These are phyloP conservation scores for Penstemon barbatus DNA, from an alignment of 257 asterid genomes.

Conservation along the genomic window DNA sequence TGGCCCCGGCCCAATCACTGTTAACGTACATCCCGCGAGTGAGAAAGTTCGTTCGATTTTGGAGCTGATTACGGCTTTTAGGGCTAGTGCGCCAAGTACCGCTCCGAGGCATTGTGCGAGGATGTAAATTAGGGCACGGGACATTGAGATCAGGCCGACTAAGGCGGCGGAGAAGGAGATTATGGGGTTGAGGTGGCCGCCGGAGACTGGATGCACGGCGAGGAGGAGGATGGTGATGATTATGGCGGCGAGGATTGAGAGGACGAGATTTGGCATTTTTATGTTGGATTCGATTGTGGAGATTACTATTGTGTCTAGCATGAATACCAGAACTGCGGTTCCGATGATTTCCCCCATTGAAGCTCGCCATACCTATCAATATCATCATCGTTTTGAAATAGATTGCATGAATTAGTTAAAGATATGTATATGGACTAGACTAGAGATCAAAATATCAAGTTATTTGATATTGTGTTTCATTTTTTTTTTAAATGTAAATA, in stretches of 20 bases:
- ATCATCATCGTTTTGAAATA: too few species aligned
- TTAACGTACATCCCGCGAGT: conserved; percentile 70
- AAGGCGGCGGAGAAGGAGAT: conserved; percentile 75
- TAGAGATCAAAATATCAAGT: not conserved
- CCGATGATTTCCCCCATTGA: conserved; percentile 74
- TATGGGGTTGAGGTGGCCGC: conserved; percentile 82
- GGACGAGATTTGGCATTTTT: conserved; percentile 56
- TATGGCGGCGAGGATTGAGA: conserved; percentile 54
- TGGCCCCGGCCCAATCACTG: conserved; percentile 50
- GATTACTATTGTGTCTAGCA: conserved; percentile 67
- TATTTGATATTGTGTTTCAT: too few species aligned
- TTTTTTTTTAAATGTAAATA: too few species aligned
- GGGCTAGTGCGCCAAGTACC: conserved; percentile 65
- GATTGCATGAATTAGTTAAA: too few species aligned
- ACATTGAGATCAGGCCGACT: conserved; percentile 66
- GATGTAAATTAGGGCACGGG: conserved; percentile 57
- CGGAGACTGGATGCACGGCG: conserved; percentile 74
- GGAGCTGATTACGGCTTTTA: conserved; percentile 58
- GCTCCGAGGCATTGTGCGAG: conserved; percentile 62
- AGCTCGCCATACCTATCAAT: conserved; percentile 78
- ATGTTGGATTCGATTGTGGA: conserved; percentile 50
- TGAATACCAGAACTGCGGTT: conserved; percentile 63
- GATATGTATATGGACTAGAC: too few species aligned
- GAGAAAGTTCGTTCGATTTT: conserved; percentile 47
- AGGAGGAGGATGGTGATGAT: conserved; percentile 57